A percentile compares a stretch with the other conserved stretches of the same genome.
Conservation (phyloP, 805 yeast species). For the Jamesozyma rosinii region DNA sequence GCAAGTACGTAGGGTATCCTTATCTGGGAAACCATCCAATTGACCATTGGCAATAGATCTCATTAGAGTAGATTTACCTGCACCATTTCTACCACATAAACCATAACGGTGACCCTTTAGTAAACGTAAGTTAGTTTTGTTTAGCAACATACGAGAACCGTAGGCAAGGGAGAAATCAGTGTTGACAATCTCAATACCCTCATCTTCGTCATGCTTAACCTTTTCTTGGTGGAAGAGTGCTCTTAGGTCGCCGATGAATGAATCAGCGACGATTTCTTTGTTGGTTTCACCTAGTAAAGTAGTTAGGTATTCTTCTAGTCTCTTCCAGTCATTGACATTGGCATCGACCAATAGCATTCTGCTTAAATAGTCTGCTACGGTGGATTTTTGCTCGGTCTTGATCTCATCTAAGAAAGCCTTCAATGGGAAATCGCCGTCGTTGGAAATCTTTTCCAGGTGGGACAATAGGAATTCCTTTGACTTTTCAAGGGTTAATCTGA, state of each 20-base stretch:
- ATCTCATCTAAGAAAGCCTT: conserved; percentile 22
- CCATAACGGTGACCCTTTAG: conserved; percentile 95
- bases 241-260: conserved; percentile 43
- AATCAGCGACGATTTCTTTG: conserved; percentile 31
- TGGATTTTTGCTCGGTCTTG: conserved; percentile 11
- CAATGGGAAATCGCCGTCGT: conserved; percentile 8
- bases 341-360: conserved; percentile 50
- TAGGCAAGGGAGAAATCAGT: conserved; percentile 93
- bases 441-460: conserved; percentile 10
- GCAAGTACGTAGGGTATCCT: conserved; percentile 79
- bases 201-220: conserved; percentile 50
- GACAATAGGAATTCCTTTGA: conserved; percentile 39
- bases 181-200: conserved; percentile 85
- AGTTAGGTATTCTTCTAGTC: conserved; percentile 46
- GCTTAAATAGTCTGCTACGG: conserved; percentile 39
- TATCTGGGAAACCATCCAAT: conserved; percentile 93
- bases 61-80: conserved; percentile 96
- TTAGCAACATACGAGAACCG: conserved; percentile 93
- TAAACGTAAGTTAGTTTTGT: conserved; percentile 81
- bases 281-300: conserved; percentile 32
- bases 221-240: conserved; percentile 40
- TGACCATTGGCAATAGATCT: conserved; percentile 94
- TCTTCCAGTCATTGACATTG: conserved; percentile 66
- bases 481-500: conserved; percentile 52
- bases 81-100: conserved; percentile 96